Evolutionary conservation across 306 rosid species (phyloP), one percentile per base, ranked within the genome.

Genomic region (Rosa persica): DNA sequence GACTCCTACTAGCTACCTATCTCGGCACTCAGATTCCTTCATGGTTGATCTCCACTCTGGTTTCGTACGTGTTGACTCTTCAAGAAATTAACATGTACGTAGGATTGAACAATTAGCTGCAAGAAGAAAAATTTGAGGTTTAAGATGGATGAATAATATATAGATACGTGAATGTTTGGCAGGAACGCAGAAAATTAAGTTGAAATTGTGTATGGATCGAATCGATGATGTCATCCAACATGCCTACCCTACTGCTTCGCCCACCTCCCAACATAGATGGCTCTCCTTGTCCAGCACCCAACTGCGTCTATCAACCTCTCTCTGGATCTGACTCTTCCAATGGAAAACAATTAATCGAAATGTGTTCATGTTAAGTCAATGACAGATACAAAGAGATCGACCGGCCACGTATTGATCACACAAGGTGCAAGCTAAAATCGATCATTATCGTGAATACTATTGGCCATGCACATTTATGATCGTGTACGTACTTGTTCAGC

Each of bases 261-360:
- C 85, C 44, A 75, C 81, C 81, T 51, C 38, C 85, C 75, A 83
- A 80, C 87, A 84, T n/a, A 51, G 9, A 67, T 73, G 77, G 73
- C 80, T 73, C 77, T 73, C 70, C 74, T 38, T 51, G 82, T 67
- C 79, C 77, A 77, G 34, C 62, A 47, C 75, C 54, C 40, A n/a
- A 71, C 69, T 51, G 34, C 22, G 13, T 8, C 19, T 36, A 40
- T 36, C 40, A 40, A 42, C 17, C 7, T 25, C 43, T 40, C 40
- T 30, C 54, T 39, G 36, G 36, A 30, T 30, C 52, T 64, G n/a
- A 7, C 70, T 61, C 39, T 61, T 30, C 16, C 40, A 61, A 27
- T 61, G 19, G 68, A 30, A 62, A 62, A 62, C 68, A 9, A 57
- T 23, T 57, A 25, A 22, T 22, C 64, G 15, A 9, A 57, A 55